Percentiles rank a stretch among this genome's conserved stretches.
Evolutionary conservation across 2,329 filamentous ascomycete genomes (phyloP).

Genomic region (Cladosporium velox): DNA sequence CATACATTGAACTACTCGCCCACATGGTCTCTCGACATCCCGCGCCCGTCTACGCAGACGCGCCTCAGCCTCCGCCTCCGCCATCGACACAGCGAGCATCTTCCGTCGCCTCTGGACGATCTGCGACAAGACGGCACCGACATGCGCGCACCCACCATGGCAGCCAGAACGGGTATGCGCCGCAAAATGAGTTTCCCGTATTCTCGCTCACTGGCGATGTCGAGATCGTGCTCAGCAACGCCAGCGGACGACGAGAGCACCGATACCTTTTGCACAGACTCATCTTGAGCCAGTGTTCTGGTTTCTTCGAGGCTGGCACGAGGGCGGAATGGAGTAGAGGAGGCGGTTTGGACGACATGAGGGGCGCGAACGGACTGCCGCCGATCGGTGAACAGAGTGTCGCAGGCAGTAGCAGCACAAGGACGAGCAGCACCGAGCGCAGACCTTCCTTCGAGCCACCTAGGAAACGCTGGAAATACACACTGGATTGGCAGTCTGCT

Average conservation of each 20-base stretch:
- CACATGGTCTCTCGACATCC: constrained; percentile 32
- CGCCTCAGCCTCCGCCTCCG: constrained; percentile 22
- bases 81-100: constrained; percentile 48
- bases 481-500: constrained; percentile 73
- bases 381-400: constrained; percentile 56
- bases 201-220: constrained; percentile 91
- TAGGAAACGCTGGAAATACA: constrained; percentile 77
- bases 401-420: constrained; percentile 37
- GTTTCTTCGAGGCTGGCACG: constrained; percentile 79
- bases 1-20: background rate
- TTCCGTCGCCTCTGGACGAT: constrained; percentile 66
- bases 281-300: constrained; percentile 85
- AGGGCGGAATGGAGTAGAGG: constrained; percentile 35
- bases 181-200: constrained; percentile 89
- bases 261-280: constrained; percentile 85
- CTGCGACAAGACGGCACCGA: constrained; percentile 62
- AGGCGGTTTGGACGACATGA: constrained; percentile 11
- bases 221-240: constrained; percentile 72
- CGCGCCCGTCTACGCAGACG: constrained; percentile 29
- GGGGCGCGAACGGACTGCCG: constrained; percentile 48
- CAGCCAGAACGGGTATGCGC: constrained; percentile 58
- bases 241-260: constrained; percentile 69
- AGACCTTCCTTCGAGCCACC: constrained; percentile 38
- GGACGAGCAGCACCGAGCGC: constrained; percentile 44
- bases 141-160: constrained; percentile 82